Evolutionary conservation across 352 stramenopile genomes (phyloP).

Genomic region (Saprolegnia diclina): DNA sequence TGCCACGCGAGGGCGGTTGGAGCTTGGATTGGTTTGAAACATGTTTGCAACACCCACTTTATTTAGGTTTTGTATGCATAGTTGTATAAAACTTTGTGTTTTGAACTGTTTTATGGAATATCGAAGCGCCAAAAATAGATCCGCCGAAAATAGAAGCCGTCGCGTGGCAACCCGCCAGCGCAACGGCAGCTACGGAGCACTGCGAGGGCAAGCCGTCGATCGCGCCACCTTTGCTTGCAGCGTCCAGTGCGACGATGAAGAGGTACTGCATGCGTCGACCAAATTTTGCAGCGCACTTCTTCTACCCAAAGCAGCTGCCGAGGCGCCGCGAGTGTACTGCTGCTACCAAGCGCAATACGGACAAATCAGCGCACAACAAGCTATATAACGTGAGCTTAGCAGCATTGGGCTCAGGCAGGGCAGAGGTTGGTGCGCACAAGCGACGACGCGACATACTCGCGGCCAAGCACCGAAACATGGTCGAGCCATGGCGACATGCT

Average conservation of each 20-base stretch:
- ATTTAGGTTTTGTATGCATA: not conserved
- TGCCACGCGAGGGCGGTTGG: not conserved
- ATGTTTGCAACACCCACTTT: not conserved
- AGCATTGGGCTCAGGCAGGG: not conserved
- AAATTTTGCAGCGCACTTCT: too few species aligned
- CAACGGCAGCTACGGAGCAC: too few species aligned
- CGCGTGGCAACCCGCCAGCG: too few species aligned
- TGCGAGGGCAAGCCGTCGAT: too few species aligned
- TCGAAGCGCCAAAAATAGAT: not conserved
- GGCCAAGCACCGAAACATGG: conserved; percentile 1
- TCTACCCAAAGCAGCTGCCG: too few species aligned
- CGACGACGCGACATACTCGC: conserved; percentile 12
- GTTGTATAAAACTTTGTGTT: not conserved
- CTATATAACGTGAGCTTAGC: too few species aligned
- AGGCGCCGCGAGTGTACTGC: too few species aligned
- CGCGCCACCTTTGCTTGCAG: too few species aligned
- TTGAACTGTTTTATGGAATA: not conserved
- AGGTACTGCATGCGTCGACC: too few species aligned
- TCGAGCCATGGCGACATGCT: conserved; percentile 1
- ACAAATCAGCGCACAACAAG: too few species aligned
- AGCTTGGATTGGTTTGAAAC: not conserved
- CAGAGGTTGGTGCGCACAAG: not conserved
- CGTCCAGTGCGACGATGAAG: too few species aligned
- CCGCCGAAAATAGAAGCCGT: not conserved
- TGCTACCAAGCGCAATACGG: too few species aligned